These are phyloP conservation scores for Aspergillus neoniger DNA, from an alignment of 2,329 filamentous ascomycete species.

Conservation along the genomic window DNA sequence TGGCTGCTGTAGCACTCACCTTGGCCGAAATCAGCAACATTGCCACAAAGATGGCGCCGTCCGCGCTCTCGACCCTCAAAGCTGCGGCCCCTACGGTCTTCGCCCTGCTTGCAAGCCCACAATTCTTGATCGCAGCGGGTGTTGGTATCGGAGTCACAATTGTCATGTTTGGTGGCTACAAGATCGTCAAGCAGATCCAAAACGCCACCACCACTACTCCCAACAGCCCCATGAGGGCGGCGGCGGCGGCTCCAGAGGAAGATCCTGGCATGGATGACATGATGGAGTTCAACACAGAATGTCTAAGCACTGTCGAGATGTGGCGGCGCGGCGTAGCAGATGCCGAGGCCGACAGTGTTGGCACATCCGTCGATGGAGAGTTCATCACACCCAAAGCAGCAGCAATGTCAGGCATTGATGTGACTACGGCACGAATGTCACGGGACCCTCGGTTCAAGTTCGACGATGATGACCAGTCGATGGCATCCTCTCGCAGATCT, in stretches of 20 bases:
- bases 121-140: slow-evolving; percentile 91
- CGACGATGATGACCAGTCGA: slow-evolving; percentile 34
- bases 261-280: slow-evolving; percentile 56
- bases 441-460: slow-evolving; percentile 40
- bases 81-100: slow-evolving; percentile 82
- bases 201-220: slow-evolving; percentile 37
- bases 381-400: slow-evolving; percentile 64
- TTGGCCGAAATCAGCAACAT: slow-evolving; percentile 87
- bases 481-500: slow-evolving; percentile 39
- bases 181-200: slow-evolving; percentile 85
- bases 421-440: slow-evolving; percentile 34
- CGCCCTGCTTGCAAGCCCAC: slow-evolving; percentile 80
- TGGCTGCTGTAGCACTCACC: slow-evolving; percentile 89
- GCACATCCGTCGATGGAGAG: slow-evolving; percentile 66
- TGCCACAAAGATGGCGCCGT: slow-evolving; percentile 79
- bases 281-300: slow-evolving; percentile 54
- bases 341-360: slow-evolving; percentile 53
- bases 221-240: neutral
- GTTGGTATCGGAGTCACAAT: slow-evolving; percentile 91
- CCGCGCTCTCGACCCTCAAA: slow-evolving; percentile 74
- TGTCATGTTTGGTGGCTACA: slow-evolving; percentile 94
- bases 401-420: slow-evolving; percentile 47
- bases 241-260: slow-evolving; percentile 14
- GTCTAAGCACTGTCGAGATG: slow-evolving; percentile 59
- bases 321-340: slow-evolving; percentile 67